Evolutionary conservation across 2,329 filamentous ascomycete species (phyloP).

Genomic region (Ophiostoma tasmaniense): DNA sequence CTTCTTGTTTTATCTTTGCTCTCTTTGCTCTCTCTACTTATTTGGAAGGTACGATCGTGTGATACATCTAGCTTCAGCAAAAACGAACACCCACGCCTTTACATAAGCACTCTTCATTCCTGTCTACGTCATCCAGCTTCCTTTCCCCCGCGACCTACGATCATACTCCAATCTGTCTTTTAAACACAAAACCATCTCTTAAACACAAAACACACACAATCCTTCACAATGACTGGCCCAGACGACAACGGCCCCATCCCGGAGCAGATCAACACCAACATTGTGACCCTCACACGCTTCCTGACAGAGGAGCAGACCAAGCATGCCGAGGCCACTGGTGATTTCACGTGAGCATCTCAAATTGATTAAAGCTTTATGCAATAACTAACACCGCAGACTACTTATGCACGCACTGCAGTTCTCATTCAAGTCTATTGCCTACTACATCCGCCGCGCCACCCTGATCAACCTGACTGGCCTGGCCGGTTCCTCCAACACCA

Average conservation of each 20-base stretch:
- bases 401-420: constrained; percentile 97
- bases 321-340: constrained; percentile 88
- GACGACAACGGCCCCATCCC: constrained; percentile 41
- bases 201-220: background rate
- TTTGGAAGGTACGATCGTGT: background rate
- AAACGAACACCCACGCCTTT: background rate
- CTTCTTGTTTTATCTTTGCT: background rate
- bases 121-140: background rate
- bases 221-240: constrained; percentile 23
- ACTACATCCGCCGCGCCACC: constrained; percentile 95
- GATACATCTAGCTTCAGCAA: background rate
- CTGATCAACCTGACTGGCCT: constrained; percentile 93
- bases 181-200: background rate
- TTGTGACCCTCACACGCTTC: constrained; percentile 90
- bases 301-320: constrained; percentile 93
- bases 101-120: background rate
- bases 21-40: background rate
- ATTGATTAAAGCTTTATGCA: too few relatives aligned
- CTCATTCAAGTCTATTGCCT: constrained; percentile 98
- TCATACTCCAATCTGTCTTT: background rate
- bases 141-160: constrained; percentile 8
- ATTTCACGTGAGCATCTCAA: constrained; percentile 72
- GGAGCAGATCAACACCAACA: constrained; percentile 90
- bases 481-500: constrained; percentile 88
- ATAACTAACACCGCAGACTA: constrained; percentile 47